phyloP scores from a whole-genome alignment of 495 filamentous ascomycete species.

The Cercophora sp. region DNA sequence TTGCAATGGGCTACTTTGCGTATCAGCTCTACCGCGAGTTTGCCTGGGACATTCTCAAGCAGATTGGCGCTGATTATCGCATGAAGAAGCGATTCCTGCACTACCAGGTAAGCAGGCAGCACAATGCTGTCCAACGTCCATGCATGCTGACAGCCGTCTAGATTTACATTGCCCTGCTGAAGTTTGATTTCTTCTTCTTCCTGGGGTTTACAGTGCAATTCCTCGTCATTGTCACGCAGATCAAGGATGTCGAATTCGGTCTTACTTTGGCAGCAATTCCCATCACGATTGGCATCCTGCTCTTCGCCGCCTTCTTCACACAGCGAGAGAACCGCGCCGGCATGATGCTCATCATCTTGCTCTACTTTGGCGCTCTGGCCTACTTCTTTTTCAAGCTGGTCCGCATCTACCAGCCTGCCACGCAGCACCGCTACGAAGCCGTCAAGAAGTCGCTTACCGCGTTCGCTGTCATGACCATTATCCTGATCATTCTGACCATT shows the following conservation, averaged over 20 bases:
- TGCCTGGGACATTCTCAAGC: slow-evolving; percentile 98
- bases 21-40: slow-evolving; percentile 98
- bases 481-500: slow-evolving; percentile 86
- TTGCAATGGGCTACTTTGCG: slow-evolving; percentile 69
- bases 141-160: slow-evolving; percentile 43
- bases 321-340: slow-evolving; percentile 75
- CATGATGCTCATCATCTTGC: slow-evolving; percentile 72
- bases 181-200: slow-evolving; percentile 99
- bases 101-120: slow-evolving; percentile 71
- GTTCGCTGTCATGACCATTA: slow-evolving; percentile 88
- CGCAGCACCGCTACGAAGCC: slow-evolving; percentile 58
- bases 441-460: slow-evolving; percentile 78
- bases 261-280: slow-evolving; percentile 87
- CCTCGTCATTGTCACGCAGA: slow-evolving; percentile 78
- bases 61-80: slow-evolving; percentile 93
- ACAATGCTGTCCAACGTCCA: no score
- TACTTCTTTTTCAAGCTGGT: slow-evolving; percentile 99
- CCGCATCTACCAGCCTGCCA: slow-evolving; percentile 74
- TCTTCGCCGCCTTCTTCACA: slow-evolving; percentile 79
- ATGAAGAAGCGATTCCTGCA: slow-evolving; percentile 96
- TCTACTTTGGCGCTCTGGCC: slow-evolving; percentile 84
- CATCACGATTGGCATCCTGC: slow-evolving; percentile 80
- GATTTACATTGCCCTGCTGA: slow-evolving; percentile 96
- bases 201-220: slow-evolving; percentile 97
- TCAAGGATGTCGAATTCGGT: slow-evolving; percentile 67